Evolutionary conservation across 139 green algal species (phyloP), one percentile per base, ranked within the genome.

Genomic region (Edaphochlamys debaryana): DNA sequence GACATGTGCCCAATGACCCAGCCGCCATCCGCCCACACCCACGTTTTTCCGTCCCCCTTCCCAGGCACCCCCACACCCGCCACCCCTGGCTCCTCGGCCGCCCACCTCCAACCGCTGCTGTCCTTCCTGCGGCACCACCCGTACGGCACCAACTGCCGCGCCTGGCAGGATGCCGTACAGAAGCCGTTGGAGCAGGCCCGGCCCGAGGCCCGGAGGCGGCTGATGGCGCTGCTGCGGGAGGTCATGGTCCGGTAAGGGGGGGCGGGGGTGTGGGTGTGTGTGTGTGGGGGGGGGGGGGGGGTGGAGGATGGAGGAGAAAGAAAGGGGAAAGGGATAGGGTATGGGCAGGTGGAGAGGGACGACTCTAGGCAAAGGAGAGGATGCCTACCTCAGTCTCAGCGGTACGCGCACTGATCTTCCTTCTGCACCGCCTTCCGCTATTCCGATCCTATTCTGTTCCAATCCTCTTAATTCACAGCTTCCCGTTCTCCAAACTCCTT

Each of bases 51-150:
- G 38, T 4, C 67, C 40, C 1, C 38, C 34, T 13, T 25, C 67
- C 34, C 94, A 88, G 95, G 95, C 40, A 98, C 96, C 22, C 96
- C 96, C 54, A 90, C 89, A 1, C 89, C 90, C 52, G 79, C 73
- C 64, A 86, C 88, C 4, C 74, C 89, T 29, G 79, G 54, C 42
- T 82, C 82, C 82, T 71, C 85, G 67, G 85, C 91, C 58, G 78
- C 83, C 20, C 88, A 93, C 78, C 84, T 98, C 71, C 95, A 98
- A 71, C 96, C 97, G n/a, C 90, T 99, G 82, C 93, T 99, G 38
- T 83, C 87, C 17, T 98, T 99, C 77, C 90, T 99, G 50, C 90
- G 90, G 54, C 90, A 97, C n/a, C 27, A 91, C 58, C 89, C 94
- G 23, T 97, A 91, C 75, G 94, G 93, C 50, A 36, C 41, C 15